Base-by-base conservation (phyloP, 805 yeast genomes). In the Cephaloascus albidus region DNA sequence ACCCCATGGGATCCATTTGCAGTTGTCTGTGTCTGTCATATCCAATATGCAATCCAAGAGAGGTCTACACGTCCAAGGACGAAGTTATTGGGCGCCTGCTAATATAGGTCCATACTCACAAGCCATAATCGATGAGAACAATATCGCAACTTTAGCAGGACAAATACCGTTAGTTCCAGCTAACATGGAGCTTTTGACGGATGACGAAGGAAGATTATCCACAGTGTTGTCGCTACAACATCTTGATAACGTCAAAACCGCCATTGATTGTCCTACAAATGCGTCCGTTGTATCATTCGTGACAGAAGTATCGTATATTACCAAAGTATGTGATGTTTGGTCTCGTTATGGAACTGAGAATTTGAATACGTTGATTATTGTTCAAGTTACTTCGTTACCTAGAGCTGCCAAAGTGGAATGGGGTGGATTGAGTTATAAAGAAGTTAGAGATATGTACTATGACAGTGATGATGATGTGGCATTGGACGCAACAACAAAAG, bases 101-200 rank as follows among this genome's bases (percentile, higher is more conserved):
- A 93, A 93, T 48, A 93, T 93, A 36, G 98, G 98, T 0, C 98
- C 98, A 0, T 93, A 93, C 54, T 90, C 98, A 0, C 98, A 93
- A 58, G 74, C 89, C 0, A 76, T 79, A 10, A 57, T 72, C 3
- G 79, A 76, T 45, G 53, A 53, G 16, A 74, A 76, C 40, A 59
- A 69, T 20, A 57, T 78, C 5, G 79, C 82, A 2, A 66, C 70
- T 30, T 55, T 89, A 10, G 85, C 97, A 38, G 98, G 98, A 0
- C 97, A 93, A 61, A 89, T 93, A 31, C 94, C 96, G 2, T 63
- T 93, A 32, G 55, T 81, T 2, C 97, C 98, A 0, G 57, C 74
- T 1, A 57, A 74, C 10, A 84, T 90, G 89, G 69, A 59, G 3
- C 28, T 23, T 23, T 49, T 85, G 31, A 38, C 52, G 3, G 31